Percentiles rank a stretch among this genome's conserved stretches.
Conservation (phyloP, 2,329 filamentous ascomycete species). For the Paecilomyces sp. region DNA sequence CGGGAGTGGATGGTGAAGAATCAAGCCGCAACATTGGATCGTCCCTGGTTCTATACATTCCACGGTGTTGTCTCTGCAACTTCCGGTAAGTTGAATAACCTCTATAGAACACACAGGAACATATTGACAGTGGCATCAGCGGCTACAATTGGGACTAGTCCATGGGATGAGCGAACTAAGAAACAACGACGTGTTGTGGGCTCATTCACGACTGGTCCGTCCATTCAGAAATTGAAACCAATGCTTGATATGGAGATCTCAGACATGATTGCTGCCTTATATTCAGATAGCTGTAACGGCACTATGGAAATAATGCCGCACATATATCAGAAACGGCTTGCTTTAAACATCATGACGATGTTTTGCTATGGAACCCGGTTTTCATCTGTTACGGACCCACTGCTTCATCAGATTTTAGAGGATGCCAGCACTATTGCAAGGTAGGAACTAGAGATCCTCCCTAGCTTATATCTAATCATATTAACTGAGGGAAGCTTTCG, state of each 20-base stretch:
- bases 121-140: background rate
- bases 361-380: constrained; percentile 7
- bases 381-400: background rate
- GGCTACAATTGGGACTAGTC: constrained; percentile 8
- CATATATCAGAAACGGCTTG: constrained; percentile 4
- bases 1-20: constrained; percentile 7
- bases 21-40: constrained; percentile 5
- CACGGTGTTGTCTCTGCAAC: constrained; percentile 5
- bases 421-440: constrained; percentile 1
- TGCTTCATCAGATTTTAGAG: background rate
- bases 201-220: constrained; percentile 6
- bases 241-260: constrained; percentile 7
- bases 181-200: constrained; percentile 7
- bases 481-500: background rate
- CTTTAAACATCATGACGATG: constrained; percentile 7
- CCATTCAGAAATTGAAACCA: constrained; percentile 2
- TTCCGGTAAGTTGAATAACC: constrained; percentile 1
- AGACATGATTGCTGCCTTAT: constrained; percentile 3
- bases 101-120: background rate
- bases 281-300: constrained; percentile 3
- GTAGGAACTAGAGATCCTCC: background rate
- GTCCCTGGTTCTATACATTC: constrained; percentile 7
- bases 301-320: constrained; percentile 2
- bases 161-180: constrained; percentile 9
- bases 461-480: background rate